Base-by-base conservation (phyloP, 306 rosid genomes). In the Fragaria iinumae region DNA sequence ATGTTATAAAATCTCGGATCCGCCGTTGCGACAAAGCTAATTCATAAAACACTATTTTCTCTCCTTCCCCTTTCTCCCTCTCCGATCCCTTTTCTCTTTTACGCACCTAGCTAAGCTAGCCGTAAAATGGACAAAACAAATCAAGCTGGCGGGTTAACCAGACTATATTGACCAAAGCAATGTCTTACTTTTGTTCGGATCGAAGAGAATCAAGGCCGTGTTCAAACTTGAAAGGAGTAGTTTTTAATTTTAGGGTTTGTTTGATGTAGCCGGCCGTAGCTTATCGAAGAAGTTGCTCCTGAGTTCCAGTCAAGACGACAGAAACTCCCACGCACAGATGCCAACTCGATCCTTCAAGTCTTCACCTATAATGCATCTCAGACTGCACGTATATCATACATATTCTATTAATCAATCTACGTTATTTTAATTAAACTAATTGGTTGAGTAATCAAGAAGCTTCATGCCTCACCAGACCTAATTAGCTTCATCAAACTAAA, bases 371-470 rank as follows among this genome's bases (percentile, higher is more conserved):
- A 53, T 59, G 41, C 10, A 57, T 41, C 55, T 41, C 32, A 29
- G 17, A 56, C 68, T 25, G 67, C 68, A 7, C 41, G 55, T 36
- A 73, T 39, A 25, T 55, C 60, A 55, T 53, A 20, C 5, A 23
- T 21, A 38, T 0, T 13, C 10, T 8, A 44, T 13, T 4, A 1
- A 4, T 25, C 8, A 60, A 59, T 23, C 25, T 59, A 59, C 36
- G 36, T 38, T 32, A 32, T 0, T 27, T 62, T 63, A 64, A 12
- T 32, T 62, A 48, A 32, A 29, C 44, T 9, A 60, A 12, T 69
- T 56, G 77, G n/a, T 79, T 71, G n/a, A 62, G 72, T 48, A 29
- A 65, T 38, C 67, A 25, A 64, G 47, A 23, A 63, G 27, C 25
- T 56, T 59, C 55, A 29, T 69, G 70, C 55, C 71, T 27, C n/a